Base-by-base conservation (phyloP, 495 filamentous ascomycete species). In the Staphylotrichum tortipilum region DNA sequence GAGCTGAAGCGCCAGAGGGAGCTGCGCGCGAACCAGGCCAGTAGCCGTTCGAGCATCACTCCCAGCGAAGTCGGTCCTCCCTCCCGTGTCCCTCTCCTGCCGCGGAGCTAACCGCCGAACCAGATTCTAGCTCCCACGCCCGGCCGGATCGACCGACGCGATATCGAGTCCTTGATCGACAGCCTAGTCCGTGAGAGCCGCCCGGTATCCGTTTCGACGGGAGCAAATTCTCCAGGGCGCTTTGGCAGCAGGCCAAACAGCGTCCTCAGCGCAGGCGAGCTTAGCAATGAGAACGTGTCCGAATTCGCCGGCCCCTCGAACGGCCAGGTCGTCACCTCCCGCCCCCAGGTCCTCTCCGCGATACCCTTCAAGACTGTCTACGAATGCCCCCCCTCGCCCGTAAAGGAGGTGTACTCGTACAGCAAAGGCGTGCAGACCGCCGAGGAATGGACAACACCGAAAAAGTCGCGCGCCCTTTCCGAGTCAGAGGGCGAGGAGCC, bases 1-100 rank as follows among this genome's bases (percentile, higher is more conserved):
- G 94, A 97, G 76, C 78, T 99, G 55, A 95, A 95, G 68, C 80
- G 87, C 49, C 89, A 95, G 62, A 80, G 90, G 54, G 87, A 91
- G 66, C 72, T 89, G 38, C 77, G 89, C 41, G 79, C 82, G 53
- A 84, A 75, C 65, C 88, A 92, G 65, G 79, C 83, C 55, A 77
- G 73, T 34, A 75, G 71, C 42, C 76, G 86, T 46, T 77, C 78
- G 56, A 85, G 79, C 59, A 72, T 79, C 38, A 62, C 63, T 31
- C 50, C 73, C 22, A 64, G 66, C 49, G 78, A 81, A 58, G 74
- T 82, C 50, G 51, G 68, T 68, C 36, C 24, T 49, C 33, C 40
- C 4, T 31, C 36, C n/a, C n/a, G n/a, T n/a, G 4, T 40, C 67
- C 37, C 59, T 67, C 55, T 55, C 38, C 42, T 22, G 18, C 36